Base-by-base conservation (phyloP, 2,329 filamentous ascomycete genomes). In the Exophiala sp. region DNA sequence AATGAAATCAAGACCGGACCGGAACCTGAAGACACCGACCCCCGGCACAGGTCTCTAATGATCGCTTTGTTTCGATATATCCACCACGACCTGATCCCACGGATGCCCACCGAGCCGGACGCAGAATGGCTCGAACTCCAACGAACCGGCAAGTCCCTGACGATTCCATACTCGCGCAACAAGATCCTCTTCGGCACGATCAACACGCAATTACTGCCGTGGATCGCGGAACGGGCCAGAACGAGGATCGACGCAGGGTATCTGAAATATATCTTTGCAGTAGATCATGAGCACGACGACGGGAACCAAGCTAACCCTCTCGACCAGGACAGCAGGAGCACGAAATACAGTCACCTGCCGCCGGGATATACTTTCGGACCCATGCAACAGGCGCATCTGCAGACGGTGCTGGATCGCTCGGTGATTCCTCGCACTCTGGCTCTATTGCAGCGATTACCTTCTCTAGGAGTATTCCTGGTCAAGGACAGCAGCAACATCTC, bases 321-420 rank as follows among this genome's bases (percentile, higher is more conserved):
- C 13, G 16, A 14, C 19, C 14, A 35, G 14, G 27, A 32, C 37
- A 27, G 29, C 32, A n/a, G n/a, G n/a, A n/a, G n/a, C n/a, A n/a
- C n/a, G n/a, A n/a, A 23, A 40, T 16, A 47, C 7, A 13, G 43
- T 45, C 16, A 34, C 10, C 58, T 69, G n/a, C 58, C 58, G 3
- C 35, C 44, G n/a, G 45, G 24, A 1, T 58, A 60, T 23, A 21
- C 21, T 7, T 55, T 59, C 43, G 53, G 42, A 8, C 16, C 29
- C 9, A 29, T 60, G 30, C 38, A 9, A 3, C 24, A 43, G 5
- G 14, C 22, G 2, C 65, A 72, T 21, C 56, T 68, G 3, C 63
- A 66, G 34, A 62, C 70, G 3, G 68, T 72, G 7, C 62, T 65
- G 38, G 65, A 65, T 49, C 62, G 70, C 2, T 70, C 69, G 14